A percentile compares a stretch with the other conserved stretches of the same genome.
phyloP scores from a whole-genome alignment of 1,284 basidiomycete genomes.

The Leucoagaricus sp. region DNA sequence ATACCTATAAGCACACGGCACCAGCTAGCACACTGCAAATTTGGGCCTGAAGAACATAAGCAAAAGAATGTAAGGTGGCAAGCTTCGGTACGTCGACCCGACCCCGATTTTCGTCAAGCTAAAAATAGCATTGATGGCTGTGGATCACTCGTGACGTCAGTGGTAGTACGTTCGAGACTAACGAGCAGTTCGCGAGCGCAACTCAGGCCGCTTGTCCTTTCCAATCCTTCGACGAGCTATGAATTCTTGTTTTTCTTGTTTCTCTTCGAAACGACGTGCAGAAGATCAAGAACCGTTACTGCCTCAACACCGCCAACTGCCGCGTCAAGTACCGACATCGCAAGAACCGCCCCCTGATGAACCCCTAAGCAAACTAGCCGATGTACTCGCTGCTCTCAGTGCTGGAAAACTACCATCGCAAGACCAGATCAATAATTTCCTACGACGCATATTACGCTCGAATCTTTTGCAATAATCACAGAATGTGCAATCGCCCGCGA shows the following conservation, averaged over 20 bases:
- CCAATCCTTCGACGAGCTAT: too few species aligned
- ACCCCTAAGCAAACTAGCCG: conserved; percentile 38
- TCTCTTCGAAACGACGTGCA: conserved; percentile 14
- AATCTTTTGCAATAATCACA: conserved; percentile 32
- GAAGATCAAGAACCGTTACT: conserved; percentile 32
- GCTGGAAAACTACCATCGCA: conserved; percentile 52
- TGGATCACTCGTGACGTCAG: too few species aligned
- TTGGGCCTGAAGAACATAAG: too few species aligned
- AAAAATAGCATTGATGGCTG: too few species aligned
- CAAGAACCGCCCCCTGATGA: conserved; percentile 9
- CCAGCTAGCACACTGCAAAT: too few species aligned
- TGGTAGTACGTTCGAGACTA: too few species aligned
- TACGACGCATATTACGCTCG: conserved; percentile 36
- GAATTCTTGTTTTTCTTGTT: conserved; percentile 18
- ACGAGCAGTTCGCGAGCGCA: too few species aligned
- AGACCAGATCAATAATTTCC: conserved; percentile 38
- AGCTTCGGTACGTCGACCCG: too few species aligned
- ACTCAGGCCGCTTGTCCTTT: too few species aligned
- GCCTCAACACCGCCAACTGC: conserved; percentile 19
- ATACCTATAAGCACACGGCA: too few species aligned
- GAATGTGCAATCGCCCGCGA: not conserved
- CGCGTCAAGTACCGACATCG: not conserved
- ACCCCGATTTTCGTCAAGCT: too few species aligned
- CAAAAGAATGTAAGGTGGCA: too few species aligned
- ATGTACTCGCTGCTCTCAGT: conserved; percentile 43